A percentile compares a stretch with the other conserved stretches of the same genome.
Conservation (phyloP, 2,329 filamentous ascomycete genomes). For the Aspergillus ochraceus region DNA sequence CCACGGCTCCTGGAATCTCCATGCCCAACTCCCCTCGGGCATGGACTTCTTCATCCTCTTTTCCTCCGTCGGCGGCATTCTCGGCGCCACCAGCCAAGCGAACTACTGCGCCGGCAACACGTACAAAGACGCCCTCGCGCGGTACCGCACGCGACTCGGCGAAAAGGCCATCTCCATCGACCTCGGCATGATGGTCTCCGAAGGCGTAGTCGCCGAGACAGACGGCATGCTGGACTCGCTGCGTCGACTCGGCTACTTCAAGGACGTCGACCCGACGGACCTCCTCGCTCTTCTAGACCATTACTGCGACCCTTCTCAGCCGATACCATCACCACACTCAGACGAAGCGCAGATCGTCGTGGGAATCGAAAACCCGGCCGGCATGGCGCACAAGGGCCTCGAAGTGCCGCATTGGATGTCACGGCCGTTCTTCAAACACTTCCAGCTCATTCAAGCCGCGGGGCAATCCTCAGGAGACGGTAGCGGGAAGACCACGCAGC, state of each 20-base stretch:
- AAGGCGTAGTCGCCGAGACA: not conserved
- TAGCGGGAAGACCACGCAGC: no score
- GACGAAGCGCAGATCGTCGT: not conserved
- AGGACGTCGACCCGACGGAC: not conserved
- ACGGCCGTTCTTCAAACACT: no score
- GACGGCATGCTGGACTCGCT: no score
- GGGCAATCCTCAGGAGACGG: no score
- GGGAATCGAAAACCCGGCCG: not conserved
- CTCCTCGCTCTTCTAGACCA: not conserved
- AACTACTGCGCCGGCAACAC: constrained; percentile 41
- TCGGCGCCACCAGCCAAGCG: constrained; percentile 45
- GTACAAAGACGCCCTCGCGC: constrained; percentile 34
- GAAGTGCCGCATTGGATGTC: no score
- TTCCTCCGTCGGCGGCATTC: constrained; percentile 37
- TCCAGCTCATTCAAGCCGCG: no score
- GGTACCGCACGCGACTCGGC: constrained; percentile 22
- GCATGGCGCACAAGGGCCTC: not conserved
- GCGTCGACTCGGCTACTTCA: not conserved
- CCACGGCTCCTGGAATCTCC: constrained; percentile 34
- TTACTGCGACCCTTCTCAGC: not conserved
- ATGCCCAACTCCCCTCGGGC: constrained; percentile 18
- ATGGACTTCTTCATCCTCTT: constrained; percentile 44
- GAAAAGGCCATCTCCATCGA: not conserved
- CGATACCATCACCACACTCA: no score
- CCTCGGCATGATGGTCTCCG: not conserved